Evolutionary conservation across 2,329 filamentous ascomycete genomes (phyloP), one percentile per base, ranked within the genome.

Genomic region (Emericellopsis cladophorae): DNA sequence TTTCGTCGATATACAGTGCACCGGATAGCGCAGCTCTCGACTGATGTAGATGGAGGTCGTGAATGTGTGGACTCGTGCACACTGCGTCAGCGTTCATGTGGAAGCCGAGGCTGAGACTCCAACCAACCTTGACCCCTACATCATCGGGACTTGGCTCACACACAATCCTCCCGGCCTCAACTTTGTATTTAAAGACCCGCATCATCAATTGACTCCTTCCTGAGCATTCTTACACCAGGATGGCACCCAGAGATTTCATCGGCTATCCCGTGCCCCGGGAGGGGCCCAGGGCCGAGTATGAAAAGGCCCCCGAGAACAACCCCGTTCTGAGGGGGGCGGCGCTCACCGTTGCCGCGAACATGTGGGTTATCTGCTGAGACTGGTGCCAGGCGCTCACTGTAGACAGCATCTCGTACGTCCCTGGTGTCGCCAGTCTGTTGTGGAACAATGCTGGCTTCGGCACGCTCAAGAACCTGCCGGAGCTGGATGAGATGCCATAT

Each of bases 371-470:
- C 3, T 9, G 14, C 16, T 22, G 33, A 9, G 12, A 18, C 38
- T 29, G 38, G 5, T 15, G 32, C 4, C 15, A 4, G 11, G 7
- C 6, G 9, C 16, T 32, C 14, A 34, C 4, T 18, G 11, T 10
- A 21, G 16, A 18, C 15, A 43, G 44, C 14, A 35, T 45, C 21
- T 24, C 41, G 18, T 24, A 34, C 6, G 34, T 43, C 16, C 21
- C 12, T 15, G 12, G n/a, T 35, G 46, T 90, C 8, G 80, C 84
- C 44, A 72, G 68, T 42, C 60, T 74, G 36, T 68, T 89, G 46
- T 93, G 81, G 80, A 64, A 61, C 38, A 86, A 87, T 62, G 80
- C 83, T 37, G 59, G 70, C 23, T 74, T 79, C 42, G 65, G 62
- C 24, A 54, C 51, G 15, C 53, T 72, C 45, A 68, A 66, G 44